Percentiles rank a stretch among this genome's conserved stretches.
Evolutionary conservation across 176 grass and related monocot genomes (phyloP).

Genomic region (Paspalum vaginatum): DNA sequence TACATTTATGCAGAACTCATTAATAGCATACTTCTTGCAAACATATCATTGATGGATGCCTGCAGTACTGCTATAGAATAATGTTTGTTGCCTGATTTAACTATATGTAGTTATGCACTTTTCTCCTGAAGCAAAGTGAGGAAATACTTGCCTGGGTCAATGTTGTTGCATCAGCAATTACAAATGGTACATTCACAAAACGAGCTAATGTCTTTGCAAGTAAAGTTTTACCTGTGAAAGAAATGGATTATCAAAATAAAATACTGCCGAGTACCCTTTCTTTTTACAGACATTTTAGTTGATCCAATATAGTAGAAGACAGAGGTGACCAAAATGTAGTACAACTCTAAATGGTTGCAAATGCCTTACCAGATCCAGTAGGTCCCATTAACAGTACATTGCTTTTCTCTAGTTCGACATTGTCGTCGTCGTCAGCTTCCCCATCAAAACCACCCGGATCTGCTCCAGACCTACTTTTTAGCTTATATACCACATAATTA

Average conservation of each 20-base stretch:
- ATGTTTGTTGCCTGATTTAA: conserved; percentile 10
- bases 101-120: conserved; percentile 36
- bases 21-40: conserved; percentile 21
- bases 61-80: neutral
- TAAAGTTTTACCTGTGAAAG: conserved; percentile 91
- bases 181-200: conserved; percentile 99
- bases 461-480: conserved; percentile 76
- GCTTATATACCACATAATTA: conserved; percentile 70
- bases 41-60: neutral
- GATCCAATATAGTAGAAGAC: conserved; percentile 18
- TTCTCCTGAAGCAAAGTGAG: conserved; percentile 11
- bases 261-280: conserved; percentile 14
- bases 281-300: conserved; percentile 30
- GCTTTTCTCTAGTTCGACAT: conserved; percentile 98
- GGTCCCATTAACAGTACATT: conserved; percentile 97
- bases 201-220: conserved; percentile 99
- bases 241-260: conserved; percentile 42
- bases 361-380: conserved; percentile 87
- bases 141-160: conserved; percentile 87
- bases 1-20: neutral
- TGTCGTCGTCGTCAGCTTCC: conserved; percentile 69
- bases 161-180: conserved; percentile 99
- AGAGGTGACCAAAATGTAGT: conserved; percentile 6
- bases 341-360: conserved; percentile 30
- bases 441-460: conserved; percentile 68